Conservation (phyloP, 1,139 yeast genomes). For the Geotrichum citri-aurantii region DNA sequence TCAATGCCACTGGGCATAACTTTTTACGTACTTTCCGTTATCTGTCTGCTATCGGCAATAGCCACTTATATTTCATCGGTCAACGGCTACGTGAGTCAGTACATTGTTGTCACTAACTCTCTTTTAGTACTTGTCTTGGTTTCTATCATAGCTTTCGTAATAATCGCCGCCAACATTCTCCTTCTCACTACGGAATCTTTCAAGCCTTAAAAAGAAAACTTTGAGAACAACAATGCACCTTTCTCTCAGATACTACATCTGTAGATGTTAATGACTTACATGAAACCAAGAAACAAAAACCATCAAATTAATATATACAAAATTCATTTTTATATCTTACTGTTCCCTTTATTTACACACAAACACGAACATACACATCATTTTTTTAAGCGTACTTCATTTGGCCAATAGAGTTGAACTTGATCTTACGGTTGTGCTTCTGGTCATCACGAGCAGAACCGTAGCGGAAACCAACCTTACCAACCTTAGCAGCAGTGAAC, state of each 20-base stretch:
- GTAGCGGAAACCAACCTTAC: conserved; percentile 83
- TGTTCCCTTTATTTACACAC: neutral
- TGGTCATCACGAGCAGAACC: conserved; percentile 88
- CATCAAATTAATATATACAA: neutral
- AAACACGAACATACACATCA: neutral
- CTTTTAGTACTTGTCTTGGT: conserved; percentile 20
- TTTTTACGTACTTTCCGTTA: conserved; percentile 24
- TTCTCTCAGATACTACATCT: neutral
- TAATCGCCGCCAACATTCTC: conserved; percentile 14
- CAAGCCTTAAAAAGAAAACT: neutral
- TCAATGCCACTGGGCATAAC: conserved; percentile 23
- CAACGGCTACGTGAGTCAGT: conserved; percentile 25
- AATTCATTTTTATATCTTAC: neutral
- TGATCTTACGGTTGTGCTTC: conserved; percentile 76
- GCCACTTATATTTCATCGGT: conserved; percentile 26
- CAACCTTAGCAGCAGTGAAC: conserved; percentile 72
- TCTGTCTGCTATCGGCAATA: conserved; percentile 22
- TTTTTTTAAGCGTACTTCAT: conserved; percentile 32
- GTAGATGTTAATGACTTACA: neutral
- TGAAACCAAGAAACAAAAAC: neutral
- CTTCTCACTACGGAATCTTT: neutral
- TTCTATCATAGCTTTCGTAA: conserved; percentile 21
- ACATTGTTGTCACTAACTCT: conserved; percentile 24
- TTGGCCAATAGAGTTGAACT: conserved; percentile 66
- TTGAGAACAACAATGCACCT: neutral